Percentiles rank a stretch among this genome's conserved stretches.
phyloP scores from a whole-genome alignment of 352 stramenopile genomes.

The Globisporangium recalcitrans region DNA sequence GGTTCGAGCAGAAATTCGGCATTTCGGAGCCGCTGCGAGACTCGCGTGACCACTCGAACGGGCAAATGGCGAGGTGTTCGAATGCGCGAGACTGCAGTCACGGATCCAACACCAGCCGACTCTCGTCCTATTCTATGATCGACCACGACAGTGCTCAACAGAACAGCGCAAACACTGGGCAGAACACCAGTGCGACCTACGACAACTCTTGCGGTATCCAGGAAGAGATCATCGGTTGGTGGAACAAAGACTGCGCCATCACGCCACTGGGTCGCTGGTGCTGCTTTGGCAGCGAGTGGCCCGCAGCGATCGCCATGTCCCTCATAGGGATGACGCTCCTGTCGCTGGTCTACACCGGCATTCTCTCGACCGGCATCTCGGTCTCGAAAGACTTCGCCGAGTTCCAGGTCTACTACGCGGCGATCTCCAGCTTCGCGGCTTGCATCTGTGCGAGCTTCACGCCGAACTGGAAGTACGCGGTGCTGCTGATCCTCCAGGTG shows the following conservation, averaged over 20 bases:
- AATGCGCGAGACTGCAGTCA: neutral
- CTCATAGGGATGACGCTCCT: slow-evolving; percentile 2
- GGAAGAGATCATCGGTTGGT: slow-evolving; percentile 1
- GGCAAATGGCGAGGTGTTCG: neutral
- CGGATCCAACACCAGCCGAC: slow-evolving; percentile 1
- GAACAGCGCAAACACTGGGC: neutral
- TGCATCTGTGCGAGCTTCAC: slow-evolving; percentile 30
- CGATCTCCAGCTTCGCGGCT: slow-evolving; percentile 20
- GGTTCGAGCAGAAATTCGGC: slow-evolving; percentile 16
- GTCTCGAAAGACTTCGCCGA: slow-evolving; percentile 37
- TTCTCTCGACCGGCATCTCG: slow-evolving; percentile 3
- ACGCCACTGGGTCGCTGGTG: neutral
- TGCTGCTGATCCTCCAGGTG: slow-evolving; percentile 62
- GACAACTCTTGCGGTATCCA: neutral
- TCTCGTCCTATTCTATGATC: neutral
- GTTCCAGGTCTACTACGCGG: slow-evolving; percentile 42
- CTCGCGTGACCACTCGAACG: slow-evolving; percentile 16
- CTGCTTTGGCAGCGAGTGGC: slow-evolving; percentile 7
- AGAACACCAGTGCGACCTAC: neutral
- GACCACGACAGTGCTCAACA: neutral
- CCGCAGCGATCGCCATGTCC: neutral
- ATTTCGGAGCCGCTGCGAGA: neutral
- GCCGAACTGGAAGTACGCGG: slow-evolving; percentile 60
- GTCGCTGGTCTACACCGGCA: neutral
- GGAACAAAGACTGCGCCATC: slow-evolving; percentile 5